A percentile compares a stretch with the other conserved stretches of the same genome.
Conservation (phyloP, 2,329 filamentous ascomycete species). For the Pyrenophora graminea region DNA sequence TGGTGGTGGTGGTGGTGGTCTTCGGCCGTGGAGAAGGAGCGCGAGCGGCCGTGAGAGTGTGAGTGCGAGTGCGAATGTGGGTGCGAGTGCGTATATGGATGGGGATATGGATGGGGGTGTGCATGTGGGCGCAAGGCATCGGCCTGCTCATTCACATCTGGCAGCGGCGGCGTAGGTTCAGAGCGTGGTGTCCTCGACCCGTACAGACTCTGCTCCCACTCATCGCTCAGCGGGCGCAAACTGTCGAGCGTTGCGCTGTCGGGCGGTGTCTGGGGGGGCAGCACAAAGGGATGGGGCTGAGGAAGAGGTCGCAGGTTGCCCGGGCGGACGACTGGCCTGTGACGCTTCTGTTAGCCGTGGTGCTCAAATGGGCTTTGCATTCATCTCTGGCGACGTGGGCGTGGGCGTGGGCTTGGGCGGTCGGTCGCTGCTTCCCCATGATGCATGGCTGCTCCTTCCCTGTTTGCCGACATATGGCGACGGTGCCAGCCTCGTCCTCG, state of each 20-base stretch:
- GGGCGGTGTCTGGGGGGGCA: constrained; percentile 46
- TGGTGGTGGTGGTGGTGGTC: constrained; percentile 58
- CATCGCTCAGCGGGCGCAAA: constrained; percentile 42
- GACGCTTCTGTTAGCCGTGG: constrained; percentile 18
- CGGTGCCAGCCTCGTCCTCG: background rate
- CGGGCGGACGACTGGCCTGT: constrained; percentile 44
- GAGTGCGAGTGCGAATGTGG: constrained; percentile 25
- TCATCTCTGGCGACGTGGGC: too few species aligned
- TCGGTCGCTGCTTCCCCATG: background rate
- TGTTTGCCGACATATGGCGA: background rate
- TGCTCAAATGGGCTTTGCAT: too few species aligned
- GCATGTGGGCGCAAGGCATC: constrained; percentile 15
- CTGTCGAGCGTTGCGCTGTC: constrained; percentile 43
- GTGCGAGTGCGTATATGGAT: constrained; percentile 6
- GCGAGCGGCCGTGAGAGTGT: constrained; percentile 56
- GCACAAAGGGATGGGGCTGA: constrained; percentile 44
- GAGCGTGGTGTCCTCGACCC: constrained; percentile 38
- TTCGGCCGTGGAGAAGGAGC: constrained; percentile 77
- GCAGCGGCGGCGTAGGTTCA: constrained; percentile 31
- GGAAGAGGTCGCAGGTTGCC: constrained; percentile 41
- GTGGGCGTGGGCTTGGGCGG: background rate
- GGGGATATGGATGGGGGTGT: background rate
- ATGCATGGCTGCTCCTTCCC: background rate
- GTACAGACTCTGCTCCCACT: constrained; percentile 43
- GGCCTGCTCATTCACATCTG: constrained; percentile 18